Base-by-base conservation (phyloP, 768 basidiomycete species). In the Tylopilus plumbeoviolaceoides region DNA sequence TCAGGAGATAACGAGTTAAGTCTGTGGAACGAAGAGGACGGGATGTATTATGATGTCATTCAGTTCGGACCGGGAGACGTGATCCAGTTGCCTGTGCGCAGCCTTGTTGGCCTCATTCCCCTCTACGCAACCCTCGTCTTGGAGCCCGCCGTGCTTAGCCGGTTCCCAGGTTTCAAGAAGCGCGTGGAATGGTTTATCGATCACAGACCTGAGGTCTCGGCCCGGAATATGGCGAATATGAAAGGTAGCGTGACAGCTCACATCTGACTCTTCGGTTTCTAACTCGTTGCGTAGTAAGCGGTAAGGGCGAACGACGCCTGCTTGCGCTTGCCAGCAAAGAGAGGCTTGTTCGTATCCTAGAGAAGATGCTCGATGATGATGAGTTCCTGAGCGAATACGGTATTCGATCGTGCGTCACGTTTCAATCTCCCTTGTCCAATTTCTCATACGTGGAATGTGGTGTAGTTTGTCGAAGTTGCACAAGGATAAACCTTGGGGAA, bases 161-260 rank as follows among this genome's bases (percentile, higher is more conserved):
- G 89, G 27, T 90, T 98, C 75, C 94, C 95, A 8, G 94, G 97
- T 1, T 99, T 99, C 80, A 98, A 92, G 76, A 98, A 98, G 73
- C 83, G 97, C 36, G 83, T 99, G 82, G 92, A 99, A 55, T 98
- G 97, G 97, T 99, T 98, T 74, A 82, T 98, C 48, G 84, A 97
- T 63, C 89, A 98, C 70, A 75, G 95, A n/a, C 84, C 87, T 0
- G 90, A 85, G 51, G 81, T 98, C 39, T 87, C 93, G 12, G 80
- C 79, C 46, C 78, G 97, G 59, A 99, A 97, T 70, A 92, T 98
- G 78, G 95, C 97, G 6, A 97, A 95, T 70, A 95, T 98, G 83
- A 88, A 86, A 72, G 83, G 90, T 90, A 55, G 43, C 68, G 62
- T 33, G 25, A 39, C 17, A 20, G 7, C 25, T 15, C 35, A 50